Percentiles rank a stretch among this genome's conserved stretches.
These are phyloP conservation scores for Tolypocladium paradoxum DNA, from an alignment of 2,329 filamentous ascomycete genomes.

Conservation along the genomic window DNA sequence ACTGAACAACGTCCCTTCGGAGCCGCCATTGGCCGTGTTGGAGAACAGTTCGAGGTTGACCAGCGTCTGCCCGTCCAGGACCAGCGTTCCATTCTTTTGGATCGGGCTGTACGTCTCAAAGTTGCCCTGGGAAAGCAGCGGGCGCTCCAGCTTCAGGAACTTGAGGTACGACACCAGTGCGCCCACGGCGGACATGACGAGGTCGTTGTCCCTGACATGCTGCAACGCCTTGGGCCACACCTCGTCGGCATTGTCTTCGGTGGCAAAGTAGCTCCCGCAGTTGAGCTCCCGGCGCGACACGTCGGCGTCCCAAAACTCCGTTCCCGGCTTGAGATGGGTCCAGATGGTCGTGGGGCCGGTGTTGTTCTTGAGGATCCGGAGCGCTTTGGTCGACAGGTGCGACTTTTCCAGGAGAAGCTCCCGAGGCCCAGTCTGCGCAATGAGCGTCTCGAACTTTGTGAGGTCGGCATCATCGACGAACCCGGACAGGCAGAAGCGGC, in stretches of 20 bases:
- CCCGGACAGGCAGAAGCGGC: conserved; percentile 86
- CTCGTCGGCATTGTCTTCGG: conserved; percentile 43
- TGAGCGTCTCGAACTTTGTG: conserved; percentile 94
- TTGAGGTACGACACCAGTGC: conserved; percentile 81
- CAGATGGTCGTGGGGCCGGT: conserved; percentile 86
- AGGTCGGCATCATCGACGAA: conserved; percentile 87
- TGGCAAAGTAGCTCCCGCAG: conserved; percentile 66
- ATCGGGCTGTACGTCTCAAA: conserved; percentile 92
- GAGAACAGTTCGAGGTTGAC: conserved; percentile 97
- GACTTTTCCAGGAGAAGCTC: conserved; percentile 87
- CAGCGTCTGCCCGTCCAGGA: conserved; percentile 89
- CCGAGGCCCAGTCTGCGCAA: conserved; percentile 81
- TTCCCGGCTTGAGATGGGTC: conserved; percentile 80
- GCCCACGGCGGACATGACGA: conserved; percentile 84
- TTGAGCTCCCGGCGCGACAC: conserved; percentile 72
- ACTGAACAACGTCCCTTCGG: conserved; percentile 78
- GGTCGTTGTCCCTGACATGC: conserved; percentile 64
- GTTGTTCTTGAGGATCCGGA: conserved; percentile 93
- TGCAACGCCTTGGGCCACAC: conserved; percentile 67
- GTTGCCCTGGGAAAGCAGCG: conserved; percentile 78
- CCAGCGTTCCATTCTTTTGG: conserved; percentile 75
- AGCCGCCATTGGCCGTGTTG: conserved; percentile 79
- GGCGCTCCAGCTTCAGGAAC: conserved; percentile 77
- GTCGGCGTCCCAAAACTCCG: conserved; percentile 87
- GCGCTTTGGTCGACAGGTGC: conserved; percentile 71